phyloP scores from a whole-genome alignment of 768 basidiomycete species.

The Tulasnella sp. region DNA sequence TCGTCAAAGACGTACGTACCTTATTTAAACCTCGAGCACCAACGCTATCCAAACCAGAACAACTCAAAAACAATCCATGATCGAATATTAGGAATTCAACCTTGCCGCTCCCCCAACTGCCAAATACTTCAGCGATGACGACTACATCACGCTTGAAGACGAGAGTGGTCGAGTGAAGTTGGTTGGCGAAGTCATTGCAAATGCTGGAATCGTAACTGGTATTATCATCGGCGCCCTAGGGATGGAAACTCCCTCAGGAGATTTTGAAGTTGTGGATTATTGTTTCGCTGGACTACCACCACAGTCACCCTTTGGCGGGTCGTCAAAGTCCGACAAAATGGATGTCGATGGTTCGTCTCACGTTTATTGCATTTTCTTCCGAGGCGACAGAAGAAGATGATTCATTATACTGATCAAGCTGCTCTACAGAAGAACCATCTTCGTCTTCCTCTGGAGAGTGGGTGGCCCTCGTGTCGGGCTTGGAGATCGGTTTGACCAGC shows the following conservation, averaged over 20 bases:
- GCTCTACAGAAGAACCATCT: background rate
- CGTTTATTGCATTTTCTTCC: background rate
- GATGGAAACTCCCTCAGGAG: conserved; percentile 78
- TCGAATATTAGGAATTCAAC: conserved; percentile 65
- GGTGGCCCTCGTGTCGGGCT: conserved; percentile 79
- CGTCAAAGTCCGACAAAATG: conserved; percentile 42
- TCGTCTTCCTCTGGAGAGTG: conserved; percentile 48
- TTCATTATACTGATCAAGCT: background rate
- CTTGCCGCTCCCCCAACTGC: conserved; percentile 67
- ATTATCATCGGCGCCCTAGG: conserved; percentile 86
- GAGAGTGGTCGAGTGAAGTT: conserved; percentile 88
- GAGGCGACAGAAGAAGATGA: background rate
- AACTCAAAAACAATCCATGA: background rate
- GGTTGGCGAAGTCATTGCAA: conserved; percentile 59
- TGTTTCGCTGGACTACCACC: conserved; percentile 80
- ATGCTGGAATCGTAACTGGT: conserved; percentile 71
- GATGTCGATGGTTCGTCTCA: conserved; percentile 31
- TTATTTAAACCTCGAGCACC: background rate
- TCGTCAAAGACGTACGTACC: conserved; percentile 77
- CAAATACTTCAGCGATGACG: conserved; percentile 71
- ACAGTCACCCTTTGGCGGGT: conserved; percentile 33
- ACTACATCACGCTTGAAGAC: conserved; percentile 86
- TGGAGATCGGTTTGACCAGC: conserved; percentile 62
- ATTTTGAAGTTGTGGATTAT: conserved; percentile 88
- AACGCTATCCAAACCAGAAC: background rate